Evolutionary conservation across 2,329 filamentous ascomycete species (phyloP).

Genomic region (Fusarium siculi): DNA sequence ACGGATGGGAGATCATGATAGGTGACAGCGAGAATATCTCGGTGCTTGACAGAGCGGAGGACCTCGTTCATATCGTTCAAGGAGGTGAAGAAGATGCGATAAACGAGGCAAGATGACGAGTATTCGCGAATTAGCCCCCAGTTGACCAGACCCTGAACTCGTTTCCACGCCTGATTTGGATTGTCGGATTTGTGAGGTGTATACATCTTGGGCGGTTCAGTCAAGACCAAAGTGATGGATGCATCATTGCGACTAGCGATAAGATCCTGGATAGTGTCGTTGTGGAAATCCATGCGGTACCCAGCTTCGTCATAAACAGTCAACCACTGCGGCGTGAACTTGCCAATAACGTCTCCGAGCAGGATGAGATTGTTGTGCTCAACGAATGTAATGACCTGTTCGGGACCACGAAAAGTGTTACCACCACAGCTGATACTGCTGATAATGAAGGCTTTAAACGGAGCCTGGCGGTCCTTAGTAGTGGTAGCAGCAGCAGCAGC

Average conservation of each 20-base stretch:
- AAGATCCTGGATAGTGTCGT: slow-evolving; percentile 59
- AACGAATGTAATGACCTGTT: slow-evolving; percentile 54
- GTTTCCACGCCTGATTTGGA: slow-evolving; percentile 38
- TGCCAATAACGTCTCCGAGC: background rate
- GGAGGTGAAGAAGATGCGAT: slow-evolving; percentile 47
- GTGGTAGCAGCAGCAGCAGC: background rate
- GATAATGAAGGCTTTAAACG: slow-evolving; percentile 33
- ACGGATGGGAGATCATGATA: slow-evolving; percentile 37
- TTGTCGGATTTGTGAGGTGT: background rate
- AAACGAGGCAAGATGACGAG: slow-evolving; percentile 56
- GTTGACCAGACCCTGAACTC: slow-evolving; percentile 44
- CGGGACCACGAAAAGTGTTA: slow-evolving; percentile 52
- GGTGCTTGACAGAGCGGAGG: slow-evolving; percentile 34
- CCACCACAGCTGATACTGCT: slow-evolving; percentile 57
- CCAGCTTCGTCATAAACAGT: background rate
- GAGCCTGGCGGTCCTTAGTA: slow-evolving; percentile 30
- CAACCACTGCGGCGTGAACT: slow-evolving; percentile 30
- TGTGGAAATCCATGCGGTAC: slow-evolving; percentile 58
- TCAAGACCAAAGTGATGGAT: slow-evolving; percentile 62
- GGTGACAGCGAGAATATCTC: slow-evolving; percentile 41
- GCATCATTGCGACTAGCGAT: slow-evolving; percentile 50
- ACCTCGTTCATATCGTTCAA: background rate
- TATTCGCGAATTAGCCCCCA: slow-evolving; percentile 20
- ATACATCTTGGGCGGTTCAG: slow-evolving; percentile 63
- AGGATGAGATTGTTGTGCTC: slow-evolving; percentile 49